Conservation (phyloP, 441 rosid genomes). For the Adansonia rubrostipa region DNA sequence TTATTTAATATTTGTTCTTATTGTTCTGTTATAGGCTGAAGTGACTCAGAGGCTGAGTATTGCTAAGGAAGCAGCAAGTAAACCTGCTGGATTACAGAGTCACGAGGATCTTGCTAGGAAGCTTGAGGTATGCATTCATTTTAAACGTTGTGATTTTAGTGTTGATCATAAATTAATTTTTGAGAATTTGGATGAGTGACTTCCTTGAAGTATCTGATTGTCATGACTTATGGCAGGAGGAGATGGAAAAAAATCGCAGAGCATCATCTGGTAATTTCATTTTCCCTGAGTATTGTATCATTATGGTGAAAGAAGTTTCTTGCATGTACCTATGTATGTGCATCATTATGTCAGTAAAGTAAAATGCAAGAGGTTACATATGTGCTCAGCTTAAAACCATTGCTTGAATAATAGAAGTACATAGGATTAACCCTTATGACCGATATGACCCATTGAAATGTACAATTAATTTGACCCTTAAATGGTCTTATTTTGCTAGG, state of each 20-base stretch:
- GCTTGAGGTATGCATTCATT: conserved; percentile 62
- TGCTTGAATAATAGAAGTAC: not conserved
- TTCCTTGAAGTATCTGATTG: conserved; percentile 15
- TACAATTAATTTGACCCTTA: too few species aligned
- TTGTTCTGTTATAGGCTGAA: conserved; percentile 63
- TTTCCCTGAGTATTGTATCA: not conserved
- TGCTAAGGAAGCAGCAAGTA: conserved; percentile 77
- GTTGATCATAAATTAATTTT: not conserved
- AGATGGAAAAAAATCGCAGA: conserved; percentile 91
- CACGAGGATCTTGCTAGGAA: conserved; percentile 95
- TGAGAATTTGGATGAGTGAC: not conserved
- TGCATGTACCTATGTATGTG: not conserved
- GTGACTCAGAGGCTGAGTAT: conserved; percentile 88
- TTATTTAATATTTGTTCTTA: not conserved
- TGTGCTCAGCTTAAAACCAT: not conserved
- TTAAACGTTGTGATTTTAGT: not conserved
- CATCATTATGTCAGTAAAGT: not conserved
- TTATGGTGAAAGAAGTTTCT: not conserved
- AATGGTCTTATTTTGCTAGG: conserved; percentile 42
- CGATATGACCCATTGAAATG: not conserved
- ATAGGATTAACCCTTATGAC: not conserved
- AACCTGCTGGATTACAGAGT: conserved; percentile 68
- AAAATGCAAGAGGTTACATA: not conserved
- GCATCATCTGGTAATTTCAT: conserved; percentile 62
- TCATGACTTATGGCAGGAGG: conserved; percentile 67